Evolutionary conservation across 176 grass and related monocot genomes (phyloP).

Genomic region (Eleusine indica): DNA sequence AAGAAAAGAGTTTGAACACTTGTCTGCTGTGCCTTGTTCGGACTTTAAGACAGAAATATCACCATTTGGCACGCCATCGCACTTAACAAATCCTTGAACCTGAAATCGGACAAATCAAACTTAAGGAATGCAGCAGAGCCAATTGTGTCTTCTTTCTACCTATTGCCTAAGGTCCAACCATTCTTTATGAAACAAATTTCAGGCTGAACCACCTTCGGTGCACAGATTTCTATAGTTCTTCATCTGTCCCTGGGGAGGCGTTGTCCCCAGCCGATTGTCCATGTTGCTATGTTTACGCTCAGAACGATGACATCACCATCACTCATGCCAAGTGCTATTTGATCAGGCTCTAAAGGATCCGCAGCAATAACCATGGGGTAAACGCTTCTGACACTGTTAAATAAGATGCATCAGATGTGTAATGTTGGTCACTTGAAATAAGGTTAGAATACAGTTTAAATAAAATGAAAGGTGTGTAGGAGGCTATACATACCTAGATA

Average conservation of each 20-base stretch:
- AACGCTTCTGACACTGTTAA: constrained; percentile 51
- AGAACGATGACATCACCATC: constrained; percentile 82
- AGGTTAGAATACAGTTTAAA: background rate
- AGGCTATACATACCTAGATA: constrained; percentile 53
- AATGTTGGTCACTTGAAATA: background rate
- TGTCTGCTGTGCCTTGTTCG: no score
- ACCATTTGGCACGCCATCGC: constrained; percentile 46
- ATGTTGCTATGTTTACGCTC: constrained; percentile 39
- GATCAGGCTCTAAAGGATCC: constrained; percentile 84
- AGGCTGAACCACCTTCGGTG: constrained; percentile 53
- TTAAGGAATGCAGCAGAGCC: constrained; percentile 28
- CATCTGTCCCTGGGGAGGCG: constrained; percentile 57
- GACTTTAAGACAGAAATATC: background rate
- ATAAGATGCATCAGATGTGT: constrained; percentile 20
- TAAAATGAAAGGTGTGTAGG: background rate
- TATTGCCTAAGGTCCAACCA: constrained; percentile 61
- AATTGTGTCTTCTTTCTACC: constrained; percentile 55
- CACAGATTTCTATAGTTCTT: constrained; percentile 65
- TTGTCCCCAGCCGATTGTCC: constrained; percentile 65
- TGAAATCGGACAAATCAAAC: constrained; percentile 27
- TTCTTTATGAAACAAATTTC: constrained; percentile 39
- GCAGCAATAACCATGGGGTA: constrained; percentile 85
- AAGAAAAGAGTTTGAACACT: no score
- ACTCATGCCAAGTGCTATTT: constrained; percentile 93
- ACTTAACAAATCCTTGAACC: constrained; percentile 43